These are phyloP conservation scores for Sphagnurus paluster DNA, from an alignment of 1,284 basidiomycete genomes.

Conservation along the genomic window DNA sequence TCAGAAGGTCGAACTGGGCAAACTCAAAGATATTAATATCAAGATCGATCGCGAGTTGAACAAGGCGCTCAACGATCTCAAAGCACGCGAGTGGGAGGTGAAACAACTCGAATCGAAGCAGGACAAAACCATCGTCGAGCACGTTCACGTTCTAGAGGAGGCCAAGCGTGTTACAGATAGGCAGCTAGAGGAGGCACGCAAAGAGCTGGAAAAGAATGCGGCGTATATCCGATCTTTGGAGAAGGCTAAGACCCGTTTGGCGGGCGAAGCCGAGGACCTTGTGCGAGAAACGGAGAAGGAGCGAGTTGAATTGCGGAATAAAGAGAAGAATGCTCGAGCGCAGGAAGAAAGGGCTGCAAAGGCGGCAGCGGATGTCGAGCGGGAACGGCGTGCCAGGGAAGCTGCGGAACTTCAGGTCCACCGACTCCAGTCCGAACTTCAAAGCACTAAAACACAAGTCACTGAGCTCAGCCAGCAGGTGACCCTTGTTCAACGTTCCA, in stretches of 20 bases:
- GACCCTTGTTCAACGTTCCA: slow-evolving; percentile 54
- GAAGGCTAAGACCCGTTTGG: slow-evolving; percentile 76
- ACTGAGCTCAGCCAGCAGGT: slow-evolving; percentile 56
- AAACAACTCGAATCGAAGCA: slow-evolving; percentile 84
- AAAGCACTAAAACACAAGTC: slow-evolving; percentile 51
- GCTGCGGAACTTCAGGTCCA: slow-evolving; percentile 60
- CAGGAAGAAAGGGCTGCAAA: slow-evolving; percentile 61
- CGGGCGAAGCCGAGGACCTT: slow-evolving; percentile 86
- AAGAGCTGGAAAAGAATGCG: slow-evolving; percentile 72
- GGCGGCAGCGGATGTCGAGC: slow-evolving; percentile 60
- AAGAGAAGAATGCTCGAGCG: slow-evolving; percentile 63
- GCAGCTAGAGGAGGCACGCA: slow-evolving; percentile 82
- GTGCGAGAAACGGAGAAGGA: slow-evolving; percentile 76
- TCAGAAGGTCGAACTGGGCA: slow-evolving; percentile 69
- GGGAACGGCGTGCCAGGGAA: slow-evolving; percentile 64
- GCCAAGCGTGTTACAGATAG: slow-evolving; percentile 96
- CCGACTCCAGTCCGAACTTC: slow-evolving; percentile 61
- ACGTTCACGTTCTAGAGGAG: slow-evolving; percentile 96
- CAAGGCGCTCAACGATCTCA: slow-evolving; percentile 77
- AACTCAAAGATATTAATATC: slow-evolving; percentile 68
- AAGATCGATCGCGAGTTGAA: slow-evolving; percentile 83
- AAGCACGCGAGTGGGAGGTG: slow-evolving; percentile 83
- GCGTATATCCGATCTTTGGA: slow-evolving; percentile 83
- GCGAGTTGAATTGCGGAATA: slow-evolving; percentile 62
- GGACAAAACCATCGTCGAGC: slow-evolving; percentile 98